A percentile compares a stretch with the other conserved stretches of the same genome.
phyloP scores from a whole-genome alignment of 768 basidiomycete genomes.

The Xerocomus potaroensis region DNA sequence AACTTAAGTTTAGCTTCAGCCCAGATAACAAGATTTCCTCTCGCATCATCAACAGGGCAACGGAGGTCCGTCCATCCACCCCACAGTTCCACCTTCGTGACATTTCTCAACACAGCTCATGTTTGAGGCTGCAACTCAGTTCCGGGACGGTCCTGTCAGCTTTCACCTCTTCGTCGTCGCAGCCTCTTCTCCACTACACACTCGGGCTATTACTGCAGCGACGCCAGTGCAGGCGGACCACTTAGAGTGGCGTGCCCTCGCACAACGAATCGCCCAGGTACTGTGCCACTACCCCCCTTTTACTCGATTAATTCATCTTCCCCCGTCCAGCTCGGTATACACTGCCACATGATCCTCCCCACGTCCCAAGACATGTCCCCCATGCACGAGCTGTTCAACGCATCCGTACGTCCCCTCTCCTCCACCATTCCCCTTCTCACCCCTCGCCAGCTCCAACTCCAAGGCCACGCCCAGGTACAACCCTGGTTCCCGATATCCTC shows the following conservation, averaged over 20 bases:
- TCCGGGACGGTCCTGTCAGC: conserved; percentile 31
- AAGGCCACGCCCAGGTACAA: conserved; percentile 17
- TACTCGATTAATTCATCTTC: conserved; percentile 16
- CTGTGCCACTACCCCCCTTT: conserved; percentile 7
- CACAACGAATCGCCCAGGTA: conserved; percentile 45
- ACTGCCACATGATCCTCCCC: conserved; percentile 54
- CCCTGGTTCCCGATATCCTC: conserved; percentile 42
- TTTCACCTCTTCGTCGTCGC: conserved; percentile 55
- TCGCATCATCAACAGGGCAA: conserved; percentile 39
- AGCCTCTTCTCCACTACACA: conserved; percentile 41
- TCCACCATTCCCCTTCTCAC: conserved; percentile 2
- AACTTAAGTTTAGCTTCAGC: conserved; percentile 40
- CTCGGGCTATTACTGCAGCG: conserved; percentile 21
- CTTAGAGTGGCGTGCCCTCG: conserved; percentile 40
- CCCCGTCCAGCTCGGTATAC: conserved; percentile 44
- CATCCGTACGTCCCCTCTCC: conserved; percentile 32
- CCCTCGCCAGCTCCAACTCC: conserved; percentile 19
- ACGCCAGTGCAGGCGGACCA: conserved; percentile 28
- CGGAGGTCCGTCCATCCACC: conserved; percentile 35
- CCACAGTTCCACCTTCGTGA: background rate
- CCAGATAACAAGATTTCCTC: conserved; percentile 43
- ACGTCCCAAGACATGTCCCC: conserved; percentile 42
- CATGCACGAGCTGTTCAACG: conserved; percentile 47
- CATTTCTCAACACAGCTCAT: conserved; percentile 18
- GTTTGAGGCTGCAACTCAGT: conserved; percentile 27